Evolutionary conservation across 2,329 filamentous ascomycete species (phyloP).

Genomic region (Diplodia intermedia): DNA sequence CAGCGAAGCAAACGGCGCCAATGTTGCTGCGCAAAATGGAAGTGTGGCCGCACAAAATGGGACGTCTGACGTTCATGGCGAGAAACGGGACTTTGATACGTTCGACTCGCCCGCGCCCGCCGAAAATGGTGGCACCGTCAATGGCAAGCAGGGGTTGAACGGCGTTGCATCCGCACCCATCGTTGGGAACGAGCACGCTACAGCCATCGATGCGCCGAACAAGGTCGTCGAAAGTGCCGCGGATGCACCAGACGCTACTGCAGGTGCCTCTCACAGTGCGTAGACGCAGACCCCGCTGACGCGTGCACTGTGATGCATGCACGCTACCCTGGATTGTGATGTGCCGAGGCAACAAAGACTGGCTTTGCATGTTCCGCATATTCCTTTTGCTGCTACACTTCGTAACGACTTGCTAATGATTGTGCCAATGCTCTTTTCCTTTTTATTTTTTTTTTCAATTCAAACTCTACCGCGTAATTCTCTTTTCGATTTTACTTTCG

Average conservation of each 20-base stretch:
- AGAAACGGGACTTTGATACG: slow-evolving; percentile 9
- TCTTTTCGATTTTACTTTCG: neutral
- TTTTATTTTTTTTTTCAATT: no score
- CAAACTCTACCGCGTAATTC: no score
- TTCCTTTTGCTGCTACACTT: no score
- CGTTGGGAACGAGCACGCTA: slow-evolving; percentile 10
- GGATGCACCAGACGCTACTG: neutral
- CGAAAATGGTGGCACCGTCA: neutral
- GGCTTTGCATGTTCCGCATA: neutral
- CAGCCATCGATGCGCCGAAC: neutral
- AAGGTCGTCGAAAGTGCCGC: neutral
- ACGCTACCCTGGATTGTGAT: neutral
- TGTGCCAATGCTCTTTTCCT: neutral
- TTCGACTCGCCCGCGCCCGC: slow-evolving; percentile 7
- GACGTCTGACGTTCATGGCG: neutral
- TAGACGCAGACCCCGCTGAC: neutral
- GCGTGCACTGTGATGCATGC: neutral
- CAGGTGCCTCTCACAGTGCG: neutral
- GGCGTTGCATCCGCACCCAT: neutral
- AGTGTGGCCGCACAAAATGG: no score
- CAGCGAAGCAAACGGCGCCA: neutral
- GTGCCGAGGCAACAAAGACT: neutral
- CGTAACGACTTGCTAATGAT: neutral
- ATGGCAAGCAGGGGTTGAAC: slow-evolving; percentile 6
- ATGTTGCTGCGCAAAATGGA: no score